Evolutionary conservation across 768 basidiomycete species (phyloP), one percentile per base, ranked within the genome.

Genomic region (Amylocystis lapponica): DNA sequence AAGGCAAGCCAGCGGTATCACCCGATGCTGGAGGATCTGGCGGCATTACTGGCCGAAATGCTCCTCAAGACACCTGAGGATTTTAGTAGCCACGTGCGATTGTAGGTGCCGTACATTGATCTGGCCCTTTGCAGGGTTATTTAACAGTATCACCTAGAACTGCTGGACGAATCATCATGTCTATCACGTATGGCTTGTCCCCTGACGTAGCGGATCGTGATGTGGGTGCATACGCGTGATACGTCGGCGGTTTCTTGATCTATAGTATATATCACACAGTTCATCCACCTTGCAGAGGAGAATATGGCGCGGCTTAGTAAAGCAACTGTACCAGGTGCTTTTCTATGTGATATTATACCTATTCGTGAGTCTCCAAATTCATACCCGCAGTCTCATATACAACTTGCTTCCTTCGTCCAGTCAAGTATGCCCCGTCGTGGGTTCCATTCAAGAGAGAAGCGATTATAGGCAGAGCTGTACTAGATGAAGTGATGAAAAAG

Each of bases 291-390:
- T 5, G 71, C 69, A 0, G 66, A 72, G 23, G 51, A 62, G 5
- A 67, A 70, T 3, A 51, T 66, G 14, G 46, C 59, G 2, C 52
- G 55, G 4, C 49, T 71, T 30, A 53, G 51, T 5, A 41, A 56
- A 11, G 68, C 68, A 1, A 54, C 63, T 0, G 47, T 62, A 9
- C 68, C 69, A 1, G 74, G 71, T 5, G 48, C 60, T 19, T 75
- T 66, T 45, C 55, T 75, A 2, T 70, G 77, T 5, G 51, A 52
- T 19, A 6, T 43, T 5, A 25, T 52, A 14, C 51, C 51, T 5
- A 20, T 25, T 8, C 29, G 51, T 52, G 25, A 27, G 51, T 49
- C 5, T n/a, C n/a, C n/a, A n/a, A n/a, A n/a, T n/a, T n/a, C n/a
- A n/a, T n/a, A n/a, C n/a, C n/a, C n/a, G n/a, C 5, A 19, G 11